Base-by-base conservation (phyloP, 306 rosid genomes). In the Prunus mongolica region DNA sequence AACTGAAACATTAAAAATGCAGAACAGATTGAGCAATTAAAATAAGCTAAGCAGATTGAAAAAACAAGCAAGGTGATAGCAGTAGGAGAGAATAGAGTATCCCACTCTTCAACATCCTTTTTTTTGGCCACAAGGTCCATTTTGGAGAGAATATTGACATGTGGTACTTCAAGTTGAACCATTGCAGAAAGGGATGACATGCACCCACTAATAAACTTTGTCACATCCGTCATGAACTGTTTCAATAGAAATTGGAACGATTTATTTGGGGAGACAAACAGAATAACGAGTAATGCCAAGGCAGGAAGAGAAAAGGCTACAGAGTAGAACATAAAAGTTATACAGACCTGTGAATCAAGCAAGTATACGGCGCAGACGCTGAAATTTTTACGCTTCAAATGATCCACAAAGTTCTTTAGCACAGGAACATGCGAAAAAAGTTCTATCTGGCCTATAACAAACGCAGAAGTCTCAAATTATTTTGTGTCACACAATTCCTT, bases 181-280 rank as follows among this genome's bases (percentile, higher is more conserved):
- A 90, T 88, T 65, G 97, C 96, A 75, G 97, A 90, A 78, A 92
- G 97, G 45, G 86, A 82, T 57, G 96, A 86, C 92, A 95, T 92
- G 84, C 99, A 92, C 77, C 97, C 97, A 80, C 97, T 95, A 24
- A 95, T 92, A 69, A 95, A 95, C 91, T 95, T 92, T 54, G 98
- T 90, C 65, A 95, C 88, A 88, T 95, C 98, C 12, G 91, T 86
- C 89, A 89, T 85, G 82, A 91, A 94, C 96, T 91, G 88, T 60
- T 77, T 73, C 49, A 67, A 60, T 14, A 38, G 10, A 44, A 44
- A 67, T 61, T 0, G 25, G 65, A 76, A 73, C 28, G 5, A 56
- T 55, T 81, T 55, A 80, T 52, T 49, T 67, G 19, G 70, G 51
- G 61, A 28, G 65, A 83, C 51, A 18, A 30, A 51, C 58, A 18